Evolutionary conservation across 352 stramenopile species (phyloP).

Genomic region (Salisapilia sapeloensis): DNA sequence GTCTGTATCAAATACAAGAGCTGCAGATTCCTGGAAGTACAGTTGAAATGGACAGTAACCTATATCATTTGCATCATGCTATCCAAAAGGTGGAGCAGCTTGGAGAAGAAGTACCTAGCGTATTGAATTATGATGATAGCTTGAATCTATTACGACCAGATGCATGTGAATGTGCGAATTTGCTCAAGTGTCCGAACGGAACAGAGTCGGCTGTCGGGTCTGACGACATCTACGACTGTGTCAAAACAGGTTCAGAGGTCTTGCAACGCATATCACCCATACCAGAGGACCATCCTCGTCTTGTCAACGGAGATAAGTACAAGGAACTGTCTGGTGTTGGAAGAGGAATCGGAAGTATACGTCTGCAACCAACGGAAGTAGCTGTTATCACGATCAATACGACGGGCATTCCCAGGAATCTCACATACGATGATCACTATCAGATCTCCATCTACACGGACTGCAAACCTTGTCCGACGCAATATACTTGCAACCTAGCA

Average conservation of each 20-base stretch:
- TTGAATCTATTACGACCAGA: constrained; percentile 63
- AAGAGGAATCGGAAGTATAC: constrained; percentile 38
- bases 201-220: constrained; percentile 58
- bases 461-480: constrained; percentile 89
- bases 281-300: constrained; percentile 22
- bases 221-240: constrained; percentile 74
- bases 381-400: constrained; percentile 88
- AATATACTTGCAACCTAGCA: constrained; percentile 77
- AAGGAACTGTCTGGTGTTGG: constrained; percentile 51
- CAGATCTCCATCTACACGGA: constrained; percentile 87
- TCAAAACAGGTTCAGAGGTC: constrained; percentile 82
- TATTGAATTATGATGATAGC: constrained; percentile 42
- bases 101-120: constrained; percentile 55
- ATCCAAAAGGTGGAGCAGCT: constrained; percentile 77
- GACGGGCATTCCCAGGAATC: constrained; percentile 75
- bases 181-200: constrained; percentile 91
- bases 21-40: constrained; percentile 9
- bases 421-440: constrained; percentile 95
- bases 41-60: constrained; percentile 66
- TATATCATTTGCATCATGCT: constrained; percentile 86
- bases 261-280: constrained; percentile 77
- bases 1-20: constrained; percentile 16
- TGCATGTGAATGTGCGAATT: constrained; percentile 84
- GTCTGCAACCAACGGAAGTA: constrained; percentile 82
- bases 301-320: constrained; percentile 49